Conservation (phyloP, 202 grass and related monocot genomes). For the Panicum hallii region DNA sequence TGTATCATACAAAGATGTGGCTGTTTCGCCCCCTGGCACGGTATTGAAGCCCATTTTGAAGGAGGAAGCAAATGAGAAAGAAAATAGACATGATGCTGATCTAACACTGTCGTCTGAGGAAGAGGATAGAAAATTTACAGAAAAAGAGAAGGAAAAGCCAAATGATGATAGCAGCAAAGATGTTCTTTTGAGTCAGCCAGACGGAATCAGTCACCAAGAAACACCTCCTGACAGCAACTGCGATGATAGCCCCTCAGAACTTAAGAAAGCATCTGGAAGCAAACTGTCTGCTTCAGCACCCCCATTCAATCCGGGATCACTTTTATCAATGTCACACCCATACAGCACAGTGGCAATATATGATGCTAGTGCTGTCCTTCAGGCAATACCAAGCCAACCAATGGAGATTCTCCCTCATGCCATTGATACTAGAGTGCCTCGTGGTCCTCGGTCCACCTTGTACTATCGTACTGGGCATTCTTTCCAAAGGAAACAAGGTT, state of each 20-base stretch:
- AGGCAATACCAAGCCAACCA: slow-evolving; percentile 59
- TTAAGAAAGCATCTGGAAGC: slow-evolving; percentile 77
- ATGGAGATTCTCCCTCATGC: slow-evolving; percentile 72
- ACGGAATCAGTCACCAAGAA: slow-evolving; percentile 39
- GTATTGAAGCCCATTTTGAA: slow-evolving; percentile 80
- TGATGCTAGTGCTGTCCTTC: slow-evolving; percentile 69
- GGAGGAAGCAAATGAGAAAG: slow-evolving; percentile 60
- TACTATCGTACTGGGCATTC: slow-evolving; percentile 72
- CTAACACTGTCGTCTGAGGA: slow-evolving; percentile 48
- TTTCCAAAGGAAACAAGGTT: slow-evolving; percentile 79
- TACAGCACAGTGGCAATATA: slow-evolving; percentile 73
- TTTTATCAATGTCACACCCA: slow-evolving; percentile 74
- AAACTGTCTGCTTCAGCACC: slow-evolving; percentile 98
- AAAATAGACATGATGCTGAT: slow-evolving; percentile 47
- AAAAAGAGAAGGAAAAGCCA: slow-evolving; percentile 59
- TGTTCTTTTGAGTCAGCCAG: slow-evolving; percentile 51
- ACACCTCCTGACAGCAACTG: slow-evolving; percentile 61
- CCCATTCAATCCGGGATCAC: slow-evolving; percentile 90
- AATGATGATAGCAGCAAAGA: slow-evolving; percentile 59
- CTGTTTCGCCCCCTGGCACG: slow-evolving; percentile 81
- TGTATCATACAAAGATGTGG: slow-evolving; percentile 98
- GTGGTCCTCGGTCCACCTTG: slow-evolving; percentile 81
- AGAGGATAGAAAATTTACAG: slow-evolving; percentile 58
- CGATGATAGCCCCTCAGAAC: slow-evolving; percentile 51
- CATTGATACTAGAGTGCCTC: slow-evolving; percentile 77